These are phyloP conservation scores for Botrytis elliptica DNA, from an alignment of 2,329 filamentous ascomycete genomes.

Conservation along the genomic window DNA sequence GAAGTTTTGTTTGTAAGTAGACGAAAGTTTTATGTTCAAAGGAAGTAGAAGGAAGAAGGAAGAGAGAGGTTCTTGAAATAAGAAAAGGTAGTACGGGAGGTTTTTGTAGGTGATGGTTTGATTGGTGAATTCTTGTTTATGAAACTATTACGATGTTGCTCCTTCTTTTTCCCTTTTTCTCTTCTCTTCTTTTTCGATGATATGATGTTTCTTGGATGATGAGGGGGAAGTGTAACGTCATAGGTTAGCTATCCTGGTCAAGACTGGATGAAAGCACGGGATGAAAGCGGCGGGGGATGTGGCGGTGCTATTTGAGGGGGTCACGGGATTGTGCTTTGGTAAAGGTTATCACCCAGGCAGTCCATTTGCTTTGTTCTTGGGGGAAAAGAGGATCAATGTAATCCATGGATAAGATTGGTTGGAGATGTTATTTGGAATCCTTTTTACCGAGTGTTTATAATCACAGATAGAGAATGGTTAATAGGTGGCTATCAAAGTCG, in stretches of 20 bases:
- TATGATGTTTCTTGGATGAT: slow-evolving; percentile 16
- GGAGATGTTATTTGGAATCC: background rate
- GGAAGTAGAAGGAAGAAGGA: background rate
- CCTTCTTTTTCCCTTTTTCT: background rate
- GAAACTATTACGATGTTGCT: background rate
- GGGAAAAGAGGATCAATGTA: background rate
- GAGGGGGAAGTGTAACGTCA: slow-evolving; percentile 8
- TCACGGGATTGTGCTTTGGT: background rate
- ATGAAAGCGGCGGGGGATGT: slow-evolving; percentile 10
- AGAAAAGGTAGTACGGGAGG: background rate
- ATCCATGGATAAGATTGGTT: background rate
- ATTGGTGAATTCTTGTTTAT: slow-evolving; percentile 10
- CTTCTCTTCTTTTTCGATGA: slow-evolving; percentile 1
- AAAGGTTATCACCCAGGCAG: background rate
- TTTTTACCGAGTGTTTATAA: background rate
- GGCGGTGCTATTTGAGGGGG: background rate
- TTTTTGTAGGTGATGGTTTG: background rate
- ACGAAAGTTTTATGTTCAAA: background rate
- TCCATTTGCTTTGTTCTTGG: background rate
- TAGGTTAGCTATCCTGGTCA: slow-evolving; percentile 5
- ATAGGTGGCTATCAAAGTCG: background rate
- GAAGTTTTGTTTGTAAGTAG: background rate
- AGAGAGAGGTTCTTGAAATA: background rate
- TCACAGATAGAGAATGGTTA: too few species aligned
- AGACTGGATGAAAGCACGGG: background rate